These are phyloP conservation scores for Orbilia ellipsospora DNA, from an alignment of 2,329 filamentous ascomycete species.

Conservation along the genomic window DNA sequence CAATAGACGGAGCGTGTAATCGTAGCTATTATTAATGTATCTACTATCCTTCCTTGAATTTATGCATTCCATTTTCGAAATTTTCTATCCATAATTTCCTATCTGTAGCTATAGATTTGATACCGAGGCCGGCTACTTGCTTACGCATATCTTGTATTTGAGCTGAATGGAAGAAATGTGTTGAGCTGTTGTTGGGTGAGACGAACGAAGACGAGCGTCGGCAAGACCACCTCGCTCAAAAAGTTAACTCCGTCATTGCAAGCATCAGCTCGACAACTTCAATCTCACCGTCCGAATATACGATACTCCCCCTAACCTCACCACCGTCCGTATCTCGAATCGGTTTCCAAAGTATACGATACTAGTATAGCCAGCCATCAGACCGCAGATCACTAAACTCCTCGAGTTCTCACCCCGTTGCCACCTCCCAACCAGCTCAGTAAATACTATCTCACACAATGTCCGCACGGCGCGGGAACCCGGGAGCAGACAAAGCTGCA, in stretches of 20 bases:
- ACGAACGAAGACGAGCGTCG: constrained; percentile 9
- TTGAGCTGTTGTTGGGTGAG: constrained; percentile 32
- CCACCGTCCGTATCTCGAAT: too few relatives aligned
- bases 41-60: too few relatives aligned
- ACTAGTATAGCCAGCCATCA: too few relatives aligned
- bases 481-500: constrained; percentile 85
- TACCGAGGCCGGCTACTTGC: too few relatives aligned
- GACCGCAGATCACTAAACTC: too few relatives aligned
- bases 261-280: constrained; percentile 11
- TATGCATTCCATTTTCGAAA: too few relatives aligned
- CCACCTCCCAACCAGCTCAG: background rate
- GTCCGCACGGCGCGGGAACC: constrained; percentile 79
- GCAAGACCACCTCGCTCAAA: constrained; percentile 42
- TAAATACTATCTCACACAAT: constrained; percentile 65
- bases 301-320: background rate
- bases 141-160: too few relatives aligned
- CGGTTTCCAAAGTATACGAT: too few relatives aligned
- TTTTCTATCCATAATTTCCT: too few relatives aligned
- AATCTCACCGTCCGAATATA: background rate
- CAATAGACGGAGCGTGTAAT: too few relatives aligned
- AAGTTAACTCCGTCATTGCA: constrained; percentile 44
- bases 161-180: constrained; percentile 8
- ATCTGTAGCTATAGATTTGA: too few relatives aligned
- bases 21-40: too few relatives aligned
- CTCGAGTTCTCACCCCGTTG: background rate